Percentiles rank a stretch among this genome's conserved stretches.
phyloP scores from a whole-genome alignment of 169 alveolate genomes.

The Eimeria maxima region DNA sequence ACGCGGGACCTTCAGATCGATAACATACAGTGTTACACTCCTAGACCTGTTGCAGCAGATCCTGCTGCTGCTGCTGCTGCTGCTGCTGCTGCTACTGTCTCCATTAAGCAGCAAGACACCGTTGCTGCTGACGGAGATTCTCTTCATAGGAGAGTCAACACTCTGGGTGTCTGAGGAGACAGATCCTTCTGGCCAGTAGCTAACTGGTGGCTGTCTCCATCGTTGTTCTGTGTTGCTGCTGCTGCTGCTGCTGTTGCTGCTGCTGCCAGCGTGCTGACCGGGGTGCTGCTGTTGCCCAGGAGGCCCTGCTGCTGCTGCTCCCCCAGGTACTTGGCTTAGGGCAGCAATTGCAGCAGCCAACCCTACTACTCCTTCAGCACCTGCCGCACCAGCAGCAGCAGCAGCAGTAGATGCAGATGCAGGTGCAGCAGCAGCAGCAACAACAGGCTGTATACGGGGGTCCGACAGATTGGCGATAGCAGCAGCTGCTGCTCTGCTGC shows the following conservation, averaged over 20 bases:
- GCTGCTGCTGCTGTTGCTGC: conserved; percentile 65
- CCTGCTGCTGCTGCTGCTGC: conserved; percentile 31
- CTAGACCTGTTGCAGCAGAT: conserved; percentile 60
- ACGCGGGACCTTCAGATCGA: conserved; percentile 25
- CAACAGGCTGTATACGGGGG: neutral
- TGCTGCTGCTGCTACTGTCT: conserved; percentile 19
- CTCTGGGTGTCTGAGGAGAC: conserved; percentile 58
- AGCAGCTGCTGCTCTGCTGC: conserved; percentile 51
- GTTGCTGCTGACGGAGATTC: conserved; percentile 42
- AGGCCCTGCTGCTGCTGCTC: conserved; percentile 1
- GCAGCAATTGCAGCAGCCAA: conserved; percentile 32
- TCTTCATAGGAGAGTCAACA: conserved; percentile 42
- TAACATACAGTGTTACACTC: conserved; percentile 28
- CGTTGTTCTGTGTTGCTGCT: conserved; percentile 55
- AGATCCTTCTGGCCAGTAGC: conserved; percentile 67
- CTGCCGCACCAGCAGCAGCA: conserved; percentile 31
- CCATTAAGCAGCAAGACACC: neutral
- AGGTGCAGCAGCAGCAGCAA: conserved; percentile 3
- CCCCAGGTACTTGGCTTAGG: neutral
- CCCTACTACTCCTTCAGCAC: neutral
- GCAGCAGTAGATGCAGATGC: conserved; percentile 35
- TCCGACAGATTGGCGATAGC: neutral
- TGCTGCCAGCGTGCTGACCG: neutral
- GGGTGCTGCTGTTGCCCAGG: conserved; percentile 54
- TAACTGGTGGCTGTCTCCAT: conserved; percentile 63